Evolutionary conservation across 164 flowering plant species (phyloP).

Genomic region (Magnolia kwangsiensis): DNA sequence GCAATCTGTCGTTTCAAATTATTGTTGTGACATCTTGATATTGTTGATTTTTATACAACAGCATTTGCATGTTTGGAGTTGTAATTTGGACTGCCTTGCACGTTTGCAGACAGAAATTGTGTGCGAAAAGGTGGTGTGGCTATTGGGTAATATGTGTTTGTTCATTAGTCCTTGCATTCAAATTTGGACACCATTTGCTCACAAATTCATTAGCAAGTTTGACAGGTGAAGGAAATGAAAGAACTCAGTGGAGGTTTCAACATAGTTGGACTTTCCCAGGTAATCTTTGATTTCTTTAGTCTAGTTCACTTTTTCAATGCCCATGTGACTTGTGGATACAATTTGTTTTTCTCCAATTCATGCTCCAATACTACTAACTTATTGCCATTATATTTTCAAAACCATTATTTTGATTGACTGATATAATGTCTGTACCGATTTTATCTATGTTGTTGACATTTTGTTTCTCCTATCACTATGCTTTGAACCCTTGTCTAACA

Average conservation of each 20-base stretch:
- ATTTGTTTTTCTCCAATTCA: not conserved
- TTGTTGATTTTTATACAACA: not conserved
- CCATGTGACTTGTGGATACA: not conserved
- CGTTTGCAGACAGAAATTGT: conserved; percentile 55
- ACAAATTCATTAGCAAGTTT: conserved; percentile 15
- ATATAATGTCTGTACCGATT: no score
- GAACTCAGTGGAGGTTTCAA: conserved; percentile 80
- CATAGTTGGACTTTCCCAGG: conserved; percentile 99
- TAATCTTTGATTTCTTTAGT: conserved; percentile 15
- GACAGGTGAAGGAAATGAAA: conserved; percentile 81
- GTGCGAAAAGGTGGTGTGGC: conserved; percentile 68
- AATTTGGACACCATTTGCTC: conserved; percentile 3
- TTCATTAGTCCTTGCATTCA: conserved; percentile 2
- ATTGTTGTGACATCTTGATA: not conserved
- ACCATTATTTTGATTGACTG: no score
- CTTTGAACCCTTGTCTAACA: no score
- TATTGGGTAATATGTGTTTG: conserved; percentile 8
- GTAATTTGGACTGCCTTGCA: not conserved
- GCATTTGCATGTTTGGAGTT: not conserved
- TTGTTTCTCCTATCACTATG: no score
- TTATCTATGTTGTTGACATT: no score
- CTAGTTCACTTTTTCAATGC: not conserved
- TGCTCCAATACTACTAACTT: not conserved
- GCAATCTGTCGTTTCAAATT: not conserved
- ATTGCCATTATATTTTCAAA: no score